Conservation (phyloP, 805 yeast genomes). For the Teunomyces stri region DNA sequence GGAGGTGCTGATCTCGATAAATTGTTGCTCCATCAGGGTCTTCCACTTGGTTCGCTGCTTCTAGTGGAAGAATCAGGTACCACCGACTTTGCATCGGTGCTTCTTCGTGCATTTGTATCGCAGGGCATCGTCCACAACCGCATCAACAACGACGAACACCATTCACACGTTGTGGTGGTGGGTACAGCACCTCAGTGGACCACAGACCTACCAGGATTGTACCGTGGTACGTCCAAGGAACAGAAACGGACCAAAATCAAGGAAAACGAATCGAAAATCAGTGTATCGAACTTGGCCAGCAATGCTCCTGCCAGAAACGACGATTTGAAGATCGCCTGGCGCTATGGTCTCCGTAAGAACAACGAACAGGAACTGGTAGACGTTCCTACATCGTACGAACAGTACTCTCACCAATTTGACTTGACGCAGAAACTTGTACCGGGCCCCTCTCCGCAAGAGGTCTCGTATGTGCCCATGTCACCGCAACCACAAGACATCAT, state of each 20-base stretch:
- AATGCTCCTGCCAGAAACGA: conserved; percentile 15
- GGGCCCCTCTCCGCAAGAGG: conserved; percentile 59
- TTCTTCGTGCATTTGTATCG: conserved; percentile 67
- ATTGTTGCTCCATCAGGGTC: conserved; percentile 74
- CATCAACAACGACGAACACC: conserved; percentile 28
- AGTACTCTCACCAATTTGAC: conserved; percentile 69
- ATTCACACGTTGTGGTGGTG: conserved; percentile 61
- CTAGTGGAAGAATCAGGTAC: conserved; percentile 81
- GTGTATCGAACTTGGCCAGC: conserved; percentile 60
- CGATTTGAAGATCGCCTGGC: conserved; percentile 90
- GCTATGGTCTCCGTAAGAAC: conserved; percentile 58
- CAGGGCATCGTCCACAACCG: conserved; percentile 74
- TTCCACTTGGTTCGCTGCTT: conserved; percentile 73
- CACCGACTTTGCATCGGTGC: conserved; percentile 78
- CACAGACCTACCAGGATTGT: conserved; percentile 72
- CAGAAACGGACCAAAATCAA: conserved; percentile 57
- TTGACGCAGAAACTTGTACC: conserved; percentile 71
- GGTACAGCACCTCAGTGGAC: conserved; percentile 61
- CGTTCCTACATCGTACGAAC: conserved; percentile 36
- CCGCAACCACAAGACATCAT: conserved; percentile 19
- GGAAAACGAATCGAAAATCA: conserved; percentile 58
- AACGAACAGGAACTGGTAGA: conserved; percentile 10
- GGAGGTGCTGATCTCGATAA: conserved; percentile 77
- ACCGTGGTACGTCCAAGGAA: conserved; percentile 65
- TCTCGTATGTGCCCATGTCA: conserved; percentile 50